Evolutionary conservation across 768 basidiomycete genomes (phyloP), one percentile per base, ranked within the genome.

Genomic region (Glaciozyma antarctica): DNA sequence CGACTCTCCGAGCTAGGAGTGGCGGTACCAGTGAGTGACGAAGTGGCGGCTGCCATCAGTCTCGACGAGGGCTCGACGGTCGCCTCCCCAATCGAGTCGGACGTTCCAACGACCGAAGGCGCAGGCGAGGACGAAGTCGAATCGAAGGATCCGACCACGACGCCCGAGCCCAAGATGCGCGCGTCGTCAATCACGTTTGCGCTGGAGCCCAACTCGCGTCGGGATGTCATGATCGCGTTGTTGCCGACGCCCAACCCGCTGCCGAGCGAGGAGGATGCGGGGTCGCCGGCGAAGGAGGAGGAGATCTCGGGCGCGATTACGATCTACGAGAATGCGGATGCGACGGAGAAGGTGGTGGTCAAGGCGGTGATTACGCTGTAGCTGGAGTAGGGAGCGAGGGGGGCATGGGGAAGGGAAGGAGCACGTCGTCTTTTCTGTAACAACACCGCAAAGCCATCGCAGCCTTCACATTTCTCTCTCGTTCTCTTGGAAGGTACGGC

Each of bases 1-100:
- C 64, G 76, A 43, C 65, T 76, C 49, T 62, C 44, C 8, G 73
- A 74, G 49, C 58, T 76, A 5, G 75, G 76, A 1, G 68, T 76
- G 10, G 45, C 58, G 15, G 28, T 47, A 3, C 58, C 58, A 24
- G 58, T 26, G 13, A 28, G 17, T 21, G 58, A 59, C 21, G 28
- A n/a, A 8, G 16, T 32, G 28, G 32, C 53, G 9, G 17, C 53
- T 26, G 15, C 17, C 28, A 30, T 30, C 52, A 28, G 16, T 30
- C 17, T 30, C 52, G 32, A 32, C 53, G 17, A 30, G 16, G 52
- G 32, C 12, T 21, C 17, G 53, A 21, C 21, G 17, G 17, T 24
- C 41, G 3, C 41, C 30, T 26, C 32, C 32, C 21, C 16, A 30
- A 34, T 19, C 17, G 53, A 54, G 53, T 21, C 30, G 8, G 30